These are phyloP conservation scores for Mucor saturninus DNA, from an alignment of 371 early-diverging fungal species.

Conservation along the genomic window DNA sequence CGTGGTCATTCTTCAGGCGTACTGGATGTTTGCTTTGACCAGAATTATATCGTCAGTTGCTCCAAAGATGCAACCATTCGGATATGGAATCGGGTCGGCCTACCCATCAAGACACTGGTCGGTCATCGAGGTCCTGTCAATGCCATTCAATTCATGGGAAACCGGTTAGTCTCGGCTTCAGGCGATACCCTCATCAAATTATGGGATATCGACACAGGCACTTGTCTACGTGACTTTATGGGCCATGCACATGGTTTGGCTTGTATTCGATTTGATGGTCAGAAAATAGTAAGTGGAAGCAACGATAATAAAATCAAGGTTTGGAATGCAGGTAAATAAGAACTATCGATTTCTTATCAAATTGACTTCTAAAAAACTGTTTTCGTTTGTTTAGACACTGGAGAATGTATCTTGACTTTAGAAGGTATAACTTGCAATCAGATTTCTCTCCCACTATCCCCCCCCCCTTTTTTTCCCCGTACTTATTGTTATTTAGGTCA, in stretches of 20 bases:
- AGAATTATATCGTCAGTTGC: constrained; percentile 77
- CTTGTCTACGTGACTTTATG: constrained; percentile 64
- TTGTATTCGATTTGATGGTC: constrained; percentile 91
- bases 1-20: constrained; percentile 78
- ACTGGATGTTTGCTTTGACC: constrained; percentile 81
- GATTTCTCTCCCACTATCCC: neutral
- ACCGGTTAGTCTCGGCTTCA: constrained; percentile 80
- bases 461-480: neutral
- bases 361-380: neutral
- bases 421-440: constrained; percentile 29
- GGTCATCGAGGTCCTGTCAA: constrained; percentile 93
- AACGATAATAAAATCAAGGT: constrained; percentile 93
- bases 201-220: constrained; percentile 82
- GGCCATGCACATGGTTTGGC: constrained; percentile 89
- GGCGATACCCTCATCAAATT: constrained; percentile 86
- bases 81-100: constrained; percentile 74
- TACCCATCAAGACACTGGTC: constrained; percentile 60
- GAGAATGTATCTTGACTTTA: constrained; percentile 67
- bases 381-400: constrained; percentile 55
- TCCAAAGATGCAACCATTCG: constrained; percentile 93
- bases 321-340: constrained; percentile 77
- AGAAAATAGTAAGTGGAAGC: constrained; percentile 87
- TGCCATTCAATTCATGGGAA: constrained; percentile 74
- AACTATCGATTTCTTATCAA: neutral
- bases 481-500: constrained; percentile 57